Conservation (phyloP, 805 yeast genomes). For the Kodamaea fukazawae region DNA sequence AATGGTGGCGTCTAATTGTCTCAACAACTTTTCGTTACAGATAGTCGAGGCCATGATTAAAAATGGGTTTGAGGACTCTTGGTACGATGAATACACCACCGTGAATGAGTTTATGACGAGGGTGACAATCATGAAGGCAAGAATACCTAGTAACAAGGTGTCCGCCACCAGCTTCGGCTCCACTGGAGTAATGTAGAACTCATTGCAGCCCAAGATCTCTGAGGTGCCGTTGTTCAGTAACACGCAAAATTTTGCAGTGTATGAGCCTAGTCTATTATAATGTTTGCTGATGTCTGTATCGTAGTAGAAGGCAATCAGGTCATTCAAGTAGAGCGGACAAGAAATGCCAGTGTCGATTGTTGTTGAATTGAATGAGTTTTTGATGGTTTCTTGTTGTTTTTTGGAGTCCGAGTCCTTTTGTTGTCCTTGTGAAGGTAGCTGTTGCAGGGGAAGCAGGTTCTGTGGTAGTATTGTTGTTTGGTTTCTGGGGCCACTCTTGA, state of each 20-base stretch:
- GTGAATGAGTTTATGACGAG: constrained; percentile 40
- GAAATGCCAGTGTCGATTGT: background rate
- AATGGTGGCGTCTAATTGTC: constrained; percentile 54
- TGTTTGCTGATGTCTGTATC: constrained; percentile 40
- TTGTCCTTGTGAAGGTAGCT: background rate
- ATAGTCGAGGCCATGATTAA: constrained; percentile 54
- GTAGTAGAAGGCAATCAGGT: constrained; percentile 35
- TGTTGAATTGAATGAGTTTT: constrained; percentile 4
- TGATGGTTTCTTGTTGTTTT: background rate
- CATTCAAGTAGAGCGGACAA: constrained; percentile 39
- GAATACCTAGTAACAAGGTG: constrained; percentile 38
- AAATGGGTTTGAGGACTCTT: constrained; percentile 55
- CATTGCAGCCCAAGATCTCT: constrained; percentile 44
- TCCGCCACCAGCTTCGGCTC: constrained; percentile 27
- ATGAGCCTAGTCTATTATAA: constrained; percentile 45
- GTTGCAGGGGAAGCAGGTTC: background rate
- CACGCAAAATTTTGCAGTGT: constrained; percentile 39
- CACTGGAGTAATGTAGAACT: constrained; percentile 49
- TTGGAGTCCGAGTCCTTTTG: background rate
- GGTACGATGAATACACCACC: constrained; percentile 51
- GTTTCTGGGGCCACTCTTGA: constrained; percentile 24
- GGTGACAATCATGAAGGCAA: constrained; percentile 38
- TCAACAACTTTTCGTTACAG: constrained; percentile 54
- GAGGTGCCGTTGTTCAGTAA: constrained; percentile 35
- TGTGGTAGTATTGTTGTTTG: constrained; percentile 1